phyloP scores from a whole-genome alignment of 306 rosid genomes.

The Gillenia trifoliata region DNA sequence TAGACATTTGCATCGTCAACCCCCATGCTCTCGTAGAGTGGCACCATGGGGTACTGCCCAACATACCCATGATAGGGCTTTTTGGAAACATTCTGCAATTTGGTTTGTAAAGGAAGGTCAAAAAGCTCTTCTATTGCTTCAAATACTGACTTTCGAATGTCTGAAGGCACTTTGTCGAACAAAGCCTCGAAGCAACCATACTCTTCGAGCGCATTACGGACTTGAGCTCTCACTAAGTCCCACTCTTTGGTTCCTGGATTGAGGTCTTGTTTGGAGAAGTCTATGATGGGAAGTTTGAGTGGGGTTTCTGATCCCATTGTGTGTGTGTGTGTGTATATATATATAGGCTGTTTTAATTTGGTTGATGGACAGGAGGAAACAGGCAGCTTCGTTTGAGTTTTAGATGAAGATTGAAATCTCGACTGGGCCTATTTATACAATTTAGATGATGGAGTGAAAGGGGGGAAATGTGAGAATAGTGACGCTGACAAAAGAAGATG shows the following conservation, averaged over 20 bases:
- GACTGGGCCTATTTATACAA: constrained; percentile 4
- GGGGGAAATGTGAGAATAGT: neutral
- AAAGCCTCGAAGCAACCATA: constrained; percentile 70
- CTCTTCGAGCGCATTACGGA: constrained; percentile 44
- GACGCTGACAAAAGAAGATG: neutral
- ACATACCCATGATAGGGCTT: constrained; percentile 65
- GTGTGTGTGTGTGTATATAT: neutral
- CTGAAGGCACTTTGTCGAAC: constrained; percentile 40
- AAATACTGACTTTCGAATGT: constrained; percentile 34
- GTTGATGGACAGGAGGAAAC: constrained; percentile 10
- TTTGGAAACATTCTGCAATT: constrained; percentile 41
- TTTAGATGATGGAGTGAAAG: neutral
- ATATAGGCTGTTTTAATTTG: neutral
- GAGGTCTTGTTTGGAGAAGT: constrained; percentile 33
- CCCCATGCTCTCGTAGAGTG: constrained; percentile 65
- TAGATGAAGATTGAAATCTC: neutral
- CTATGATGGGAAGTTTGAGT: constrained; percentile 50
- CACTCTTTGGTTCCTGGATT: constrained; percentile 35
- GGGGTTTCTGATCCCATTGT: constrained; percentile 45
- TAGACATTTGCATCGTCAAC: constrained; percentile 39
- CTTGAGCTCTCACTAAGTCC: constrained; percentile 52
- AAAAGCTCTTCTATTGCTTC: constrained; percentile 44
- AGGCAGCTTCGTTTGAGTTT: neutral
- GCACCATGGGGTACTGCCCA: constrained; percentile 57
- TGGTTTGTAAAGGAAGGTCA: constrained; percentile 64